phyloP scores from a whole-genome alignment of 73 alveolate genomes.

The Stentor roeselii region DNA sequence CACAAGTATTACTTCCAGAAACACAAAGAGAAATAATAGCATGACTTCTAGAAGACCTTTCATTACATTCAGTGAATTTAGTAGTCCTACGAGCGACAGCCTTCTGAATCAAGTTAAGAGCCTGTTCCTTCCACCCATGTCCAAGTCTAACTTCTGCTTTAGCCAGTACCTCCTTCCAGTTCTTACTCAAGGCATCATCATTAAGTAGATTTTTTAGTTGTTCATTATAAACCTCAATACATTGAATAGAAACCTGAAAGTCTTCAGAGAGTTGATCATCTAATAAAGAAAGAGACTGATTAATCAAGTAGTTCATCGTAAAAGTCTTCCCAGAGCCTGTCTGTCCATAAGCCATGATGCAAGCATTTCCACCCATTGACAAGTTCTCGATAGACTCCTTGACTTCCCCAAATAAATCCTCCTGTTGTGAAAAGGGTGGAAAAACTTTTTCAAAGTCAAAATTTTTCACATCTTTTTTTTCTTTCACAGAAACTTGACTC shows the following conservation, averaged over 20 bases:
- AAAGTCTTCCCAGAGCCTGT: conserved; percentile 28
- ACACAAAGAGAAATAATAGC: not conserved
- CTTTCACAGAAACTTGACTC: not conserved
- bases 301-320: not conserved
- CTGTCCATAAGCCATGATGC: conserved; percentile 31
- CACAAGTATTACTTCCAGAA: not conserved
- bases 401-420: not conserved
- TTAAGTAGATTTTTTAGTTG: conserved; percentile 16
- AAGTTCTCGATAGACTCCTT: not conserved
- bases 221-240: conserved; percentile 29
- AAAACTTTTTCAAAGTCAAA: not conserved
- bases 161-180: not conserved
- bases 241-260: conserved; percentile 12
- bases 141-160: not conserved
- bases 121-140: not conserved
- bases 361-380: not conserved
- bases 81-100: not conserved
- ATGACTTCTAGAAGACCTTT: conserved; percentile 24
- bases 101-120: not conserved
- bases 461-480: conserved; percentile 5
- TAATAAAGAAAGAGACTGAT: not conserved
- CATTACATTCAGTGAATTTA: conserved; percentile 16
- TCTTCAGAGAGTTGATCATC: not conserved
- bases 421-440: not conserved
- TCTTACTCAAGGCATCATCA: conserved; percentile 15